A percentile compares a stretch with the other conserved stretches of the same genome.
Conservation (phyloP, 768 basidiomycete genomes). For the Cystofilobasidium bisporidii region DNA sequence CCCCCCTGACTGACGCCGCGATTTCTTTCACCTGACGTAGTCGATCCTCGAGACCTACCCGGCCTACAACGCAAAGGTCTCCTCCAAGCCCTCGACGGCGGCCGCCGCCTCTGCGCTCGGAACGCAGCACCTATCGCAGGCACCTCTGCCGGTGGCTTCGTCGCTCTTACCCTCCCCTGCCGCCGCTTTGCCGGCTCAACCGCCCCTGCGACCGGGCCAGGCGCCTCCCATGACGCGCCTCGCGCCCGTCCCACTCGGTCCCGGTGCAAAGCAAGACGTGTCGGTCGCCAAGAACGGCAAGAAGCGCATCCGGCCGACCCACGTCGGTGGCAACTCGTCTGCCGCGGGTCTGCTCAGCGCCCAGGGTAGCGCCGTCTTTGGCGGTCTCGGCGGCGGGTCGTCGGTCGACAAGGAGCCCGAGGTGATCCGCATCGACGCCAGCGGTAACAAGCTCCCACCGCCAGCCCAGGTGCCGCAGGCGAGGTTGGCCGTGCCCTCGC, state of each 20-base stretch:
- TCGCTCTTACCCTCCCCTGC: constrained; percentile 9
- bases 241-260: not conserved
- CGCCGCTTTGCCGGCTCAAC: constrained; percentile 23
- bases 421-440: not conserved
- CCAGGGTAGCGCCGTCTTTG: not conserved
- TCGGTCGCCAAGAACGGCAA: constrained; percentile 44
- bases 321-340: constrained; percentile 30
- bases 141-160: not conserved
- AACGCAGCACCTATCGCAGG: constrained; percentile 7
- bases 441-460: not conserved
- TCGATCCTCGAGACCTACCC: constrained; percentile 11
- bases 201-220: constrained; percentile 9
- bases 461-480: not conserved
- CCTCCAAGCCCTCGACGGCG: not conserved
- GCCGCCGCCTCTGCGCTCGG: not conserved
- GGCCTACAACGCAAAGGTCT: constrained; percentile 1
- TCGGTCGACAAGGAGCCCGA: not conserved
- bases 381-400: not conserved
- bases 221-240: constrained; percentile 27
- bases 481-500: not conserved
- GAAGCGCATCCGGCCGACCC: constrained; percentile 52
- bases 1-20: not conserved
- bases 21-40: not conserved
- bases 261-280: constrained; percentile 30
- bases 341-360: constrained; percentile 12